Evolutionary conservation across 306 rosid species (phyloP), one percentile per base, ranked within the genome.

Genomic region (Begonia loranthoides): DNA sequence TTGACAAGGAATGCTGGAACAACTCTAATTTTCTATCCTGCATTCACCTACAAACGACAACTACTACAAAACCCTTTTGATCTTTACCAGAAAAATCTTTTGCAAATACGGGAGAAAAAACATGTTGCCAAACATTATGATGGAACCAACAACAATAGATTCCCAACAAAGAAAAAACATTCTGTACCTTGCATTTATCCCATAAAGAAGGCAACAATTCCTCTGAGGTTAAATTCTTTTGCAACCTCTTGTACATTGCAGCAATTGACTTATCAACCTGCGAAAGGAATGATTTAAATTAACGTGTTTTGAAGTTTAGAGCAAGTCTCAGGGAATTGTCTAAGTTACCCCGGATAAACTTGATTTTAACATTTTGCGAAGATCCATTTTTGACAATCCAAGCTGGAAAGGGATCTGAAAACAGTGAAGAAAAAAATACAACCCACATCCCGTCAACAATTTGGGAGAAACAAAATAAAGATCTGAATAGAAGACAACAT

Each of bases 391-490:
- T 49, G 99, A 80, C 73, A 86, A 65, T 49, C 95, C 95, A 57
- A 82, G 76, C 78, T 90, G 99, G 84, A 76, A 86, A 66, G 94
- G 95, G 58, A 90, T 81, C 99, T 90, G 85, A 66, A 89, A 71
- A 66, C 61, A 28, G 57, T 12, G 46, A 17, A 73, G 6, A 7
- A 28, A 28, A 28, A 28, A 28, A 8, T 28, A 7, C 36, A 28
- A 28, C 9, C 36, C 36, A 28, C 36, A 28, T 28, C 9, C 9
- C 36, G 36, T 28, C 36, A 28, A 7, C 36, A 28, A 4, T 4
- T 19, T 19, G 22, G 22, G 22, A 19, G 22, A 19, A 19, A 19
- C 22, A 2, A 19, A 19, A 19, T 19, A 19, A 5, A 28, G 36
- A 28, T 4, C 36, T 4, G 9, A 28, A 28, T 28, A 28, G 36